A percentile compares a stretch with the other conserved stretches of the same genome.
These are phyloP conservation scores for Eucalyptus viminalis DNA, from an alignment of 345 rosid genomes.

Conservation along the genomic window DNA sequence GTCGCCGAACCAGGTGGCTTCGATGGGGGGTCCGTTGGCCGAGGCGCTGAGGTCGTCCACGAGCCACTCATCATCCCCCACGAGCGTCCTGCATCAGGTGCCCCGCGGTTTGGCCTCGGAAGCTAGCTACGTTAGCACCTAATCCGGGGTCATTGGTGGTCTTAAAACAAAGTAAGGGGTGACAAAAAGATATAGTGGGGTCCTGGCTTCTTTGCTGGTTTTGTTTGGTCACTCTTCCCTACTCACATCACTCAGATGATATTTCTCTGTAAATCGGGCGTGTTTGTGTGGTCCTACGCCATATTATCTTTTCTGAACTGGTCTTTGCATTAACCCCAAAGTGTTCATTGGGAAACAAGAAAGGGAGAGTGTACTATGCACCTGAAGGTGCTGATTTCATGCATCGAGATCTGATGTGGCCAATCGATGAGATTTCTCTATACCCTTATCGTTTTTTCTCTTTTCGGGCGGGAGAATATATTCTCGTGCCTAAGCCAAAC, in stretches of 20 bases:
- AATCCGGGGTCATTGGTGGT: not conserved
- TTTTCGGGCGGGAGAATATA: not conserved
- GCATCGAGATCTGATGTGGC: not conserved
- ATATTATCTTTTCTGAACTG: not conserved
- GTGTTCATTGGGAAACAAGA: not conserved
- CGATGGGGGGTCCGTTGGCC: constrained; percentile 89
- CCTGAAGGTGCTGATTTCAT: not conserved
- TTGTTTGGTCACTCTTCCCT: not conserved
- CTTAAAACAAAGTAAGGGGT: not conserved
- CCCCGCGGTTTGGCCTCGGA: constrained; percentile 28
- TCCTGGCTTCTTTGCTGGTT: not conserved
- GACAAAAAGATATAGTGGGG: not conserved
- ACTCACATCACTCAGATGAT: not conserved
- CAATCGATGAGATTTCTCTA: not conserved
- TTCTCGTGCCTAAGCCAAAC: not conserved
- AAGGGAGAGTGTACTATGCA: not conserved
- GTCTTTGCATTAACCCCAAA: not conserved
- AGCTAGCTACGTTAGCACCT: not conserved
- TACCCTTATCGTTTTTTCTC: not conserved
- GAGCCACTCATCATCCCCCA: constrained; percentile 44
- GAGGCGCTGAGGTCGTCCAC: constrained; percentile 71
- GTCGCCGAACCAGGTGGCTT: constrained; percentile 30
- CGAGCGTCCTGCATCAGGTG: constrained; percentile 67
- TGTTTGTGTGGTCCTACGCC: not conserved
- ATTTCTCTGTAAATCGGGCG: not conserved